Conservation (phyloP, 2,329 filamentous ascomycete species). For the Xylaria arbuscula region DNA sequence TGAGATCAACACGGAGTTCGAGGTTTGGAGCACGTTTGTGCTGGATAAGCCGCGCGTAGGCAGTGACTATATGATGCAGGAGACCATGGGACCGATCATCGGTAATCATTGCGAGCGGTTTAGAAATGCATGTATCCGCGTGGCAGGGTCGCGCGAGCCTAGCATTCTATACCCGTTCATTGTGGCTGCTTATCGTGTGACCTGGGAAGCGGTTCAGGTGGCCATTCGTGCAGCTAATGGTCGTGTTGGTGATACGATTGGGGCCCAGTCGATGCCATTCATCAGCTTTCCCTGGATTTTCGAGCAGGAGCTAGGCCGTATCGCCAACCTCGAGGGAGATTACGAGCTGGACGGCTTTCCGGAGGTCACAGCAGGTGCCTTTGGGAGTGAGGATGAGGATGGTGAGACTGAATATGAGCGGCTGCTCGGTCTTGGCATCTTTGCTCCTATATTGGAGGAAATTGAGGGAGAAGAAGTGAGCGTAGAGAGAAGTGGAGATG, state of each 20-base stretch:
- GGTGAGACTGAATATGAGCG: slow-evolving; percentile 41
- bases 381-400: slow-evolving; percentile 29
- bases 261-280: slow-evolving; percentile 72
- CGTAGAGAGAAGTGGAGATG: neutral
- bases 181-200: slow-evolving; percentile 88
- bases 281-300: slow-evolving; percentile 98
- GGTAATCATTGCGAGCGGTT: slow-evolving; percentile 75
- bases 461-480: slow-evolving; percentile 57
- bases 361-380: slow-evolving; percentile 26
- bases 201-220: slow-evolving; percentile 73
- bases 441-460: slow-evolving; percentile 43
- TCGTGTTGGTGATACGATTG: slow-evolving; percentile 51
- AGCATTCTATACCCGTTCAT: slow-evolving; percentile 75
- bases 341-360: slow-evolving; percentile 41
- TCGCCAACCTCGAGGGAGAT: slow-evolving; percentile 65
- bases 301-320: slow-evolving; percentile 73
- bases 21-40: slow-evolving; percentile 89
- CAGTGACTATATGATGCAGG: slow-evolving; percentile 86
- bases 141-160: slow-evolving; percentile 69
- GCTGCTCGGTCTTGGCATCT: slow-evolving; percentile 37
- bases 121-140: slow-evolving; percentile 71
- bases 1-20: slow-evolving; percentile 87
- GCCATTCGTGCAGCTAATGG: slow-evolving; percentile 62
- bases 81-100: slow-evolving; percentile 79
- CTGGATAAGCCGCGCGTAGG: slow-evolving; percentile 77